Conservation (phyloP, 331 rosid species). For the Erythrophleum ivorense region DNA sequence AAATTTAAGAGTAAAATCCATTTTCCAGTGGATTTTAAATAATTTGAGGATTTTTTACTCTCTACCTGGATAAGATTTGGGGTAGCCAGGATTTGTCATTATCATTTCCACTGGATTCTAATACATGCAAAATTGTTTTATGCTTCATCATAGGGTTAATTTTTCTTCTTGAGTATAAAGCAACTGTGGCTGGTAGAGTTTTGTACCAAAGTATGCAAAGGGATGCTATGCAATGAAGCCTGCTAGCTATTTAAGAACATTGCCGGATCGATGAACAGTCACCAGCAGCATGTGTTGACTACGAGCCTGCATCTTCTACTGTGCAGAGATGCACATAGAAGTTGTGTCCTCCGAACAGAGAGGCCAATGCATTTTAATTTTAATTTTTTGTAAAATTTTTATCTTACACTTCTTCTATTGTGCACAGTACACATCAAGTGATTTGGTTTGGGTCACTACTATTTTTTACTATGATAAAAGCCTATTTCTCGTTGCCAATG, state of each 20-base stretch:
- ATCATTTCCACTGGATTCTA: slow-evolving; percentile 32
- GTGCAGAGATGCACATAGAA: too few relatives aligned
- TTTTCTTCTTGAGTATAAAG: background rate
- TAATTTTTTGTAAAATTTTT: too few relatives aligned
- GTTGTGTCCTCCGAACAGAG: too few relatives aligned
- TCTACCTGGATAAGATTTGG: slow-evolving; percentile 34
- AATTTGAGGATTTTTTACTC: slow-evolving; percentile 40
- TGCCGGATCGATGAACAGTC: too few relatives aligned
- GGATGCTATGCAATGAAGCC: background rate
- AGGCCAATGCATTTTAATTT: too few relatives aligned
- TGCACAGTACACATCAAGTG: too few relatives aligned
- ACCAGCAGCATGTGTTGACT: too few relatives aligned
- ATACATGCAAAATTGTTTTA: slow-evolving; percentile 14
- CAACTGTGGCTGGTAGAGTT: background rate
- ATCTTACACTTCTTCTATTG: too few relatives aligned
- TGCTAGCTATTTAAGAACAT: too few relatives aligned
- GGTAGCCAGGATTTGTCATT: slow-evolving; percentile 34
- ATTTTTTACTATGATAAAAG: background rate
- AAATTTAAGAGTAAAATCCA: slow-evolving; percentile 38
- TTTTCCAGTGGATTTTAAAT: slow-evolving; percentile 50
- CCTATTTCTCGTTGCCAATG: background rate
- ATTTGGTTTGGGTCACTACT: background rate
- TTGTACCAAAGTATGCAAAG: background rate
- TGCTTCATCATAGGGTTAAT: slow-evolving; percentile 9
- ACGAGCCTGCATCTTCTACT: too few relatives aligned